These are phyloP conservation scores for Penicillium maclennaniae DNA, from an alignment of 495 filamentous ascomycete species.

Conservation along the genomic window DNA sequence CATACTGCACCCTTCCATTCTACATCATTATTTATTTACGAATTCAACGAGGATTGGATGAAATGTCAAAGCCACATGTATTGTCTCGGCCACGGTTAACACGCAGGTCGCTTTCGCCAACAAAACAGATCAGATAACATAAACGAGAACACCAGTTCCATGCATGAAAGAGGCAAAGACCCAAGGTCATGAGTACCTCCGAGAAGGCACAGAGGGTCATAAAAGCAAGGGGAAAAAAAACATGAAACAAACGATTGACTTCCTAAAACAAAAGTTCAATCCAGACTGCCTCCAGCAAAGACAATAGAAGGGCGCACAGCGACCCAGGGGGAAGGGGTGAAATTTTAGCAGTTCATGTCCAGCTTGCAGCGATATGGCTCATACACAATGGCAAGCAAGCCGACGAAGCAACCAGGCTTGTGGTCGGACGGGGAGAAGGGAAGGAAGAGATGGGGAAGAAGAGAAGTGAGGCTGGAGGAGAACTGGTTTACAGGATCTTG, in stretches of 20 bases:
- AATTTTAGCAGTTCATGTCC: constrained; percentile 26
- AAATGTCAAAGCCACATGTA: constrained; percentile 19
- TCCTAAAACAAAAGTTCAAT: constrained; percentile 12
- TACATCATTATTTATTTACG: background rate
- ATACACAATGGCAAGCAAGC: constrained; percentile 24
- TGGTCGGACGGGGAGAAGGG: constrained; percentile 22
- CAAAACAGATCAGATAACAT: constrained; percentile 28
- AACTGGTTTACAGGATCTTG: constrained; percentile 58
- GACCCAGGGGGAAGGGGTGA: constrained; percentile 19
- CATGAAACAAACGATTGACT: constrained; percentile 17
- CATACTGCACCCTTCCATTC: background rate
- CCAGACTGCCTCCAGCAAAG: constrained; percentile 18
- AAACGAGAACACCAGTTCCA: constrained; percentile 43
- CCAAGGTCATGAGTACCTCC: constrained; percentile 33
- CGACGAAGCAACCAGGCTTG: constrained; percentile 44
- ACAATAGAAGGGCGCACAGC: constrained; percentile 22
- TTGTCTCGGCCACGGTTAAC: constrained; percentile 19
- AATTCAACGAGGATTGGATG: background rate
- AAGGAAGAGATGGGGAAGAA: constrained; percentile 18
- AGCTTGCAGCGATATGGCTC: constrained; percentile 26
- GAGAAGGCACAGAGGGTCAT: constrained; percentile 19
- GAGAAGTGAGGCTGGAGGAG: constrained; percentile 1
- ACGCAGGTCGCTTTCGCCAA: constrained; percentile 38
- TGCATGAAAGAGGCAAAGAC: constrained; percentile 41
- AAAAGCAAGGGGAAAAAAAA: constrained; percentile 20